phyloP scores from a whole-genome alignment of 2,329 filamentous ascomycete genomes.

The Rugonectria rugulosa region DNA sequence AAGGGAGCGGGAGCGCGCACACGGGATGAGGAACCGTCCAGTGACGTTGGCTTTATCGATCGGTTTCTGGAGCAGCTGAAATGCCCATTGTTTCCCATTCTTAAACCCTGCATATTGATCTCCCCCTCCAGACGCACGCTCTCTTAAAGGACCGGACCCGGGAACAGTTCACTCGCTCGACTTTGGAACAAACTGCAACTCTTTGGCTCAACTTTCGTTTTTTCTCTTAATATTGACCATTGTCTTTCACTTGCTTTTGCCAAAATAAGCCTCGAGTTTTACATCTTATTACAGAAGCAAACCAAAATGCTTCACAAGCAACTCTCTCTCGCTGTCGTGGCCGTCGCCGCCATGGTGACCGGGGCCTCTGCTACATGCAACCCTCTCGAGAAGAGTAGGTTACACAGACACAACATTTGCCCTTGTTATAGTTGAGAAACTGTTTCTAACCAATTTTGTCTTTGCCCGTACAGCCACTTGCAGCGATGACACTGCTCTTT shows the following conservation, averaged over 20 bases:
- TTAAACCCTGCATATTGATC: not conserved
- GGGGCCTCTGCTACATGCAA: conserved; percentile 27
- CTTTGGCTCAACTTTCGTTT: not conserved
- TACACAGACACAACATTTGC: not conserved
- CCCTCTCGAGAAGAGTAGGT: conserved; percentile 31
- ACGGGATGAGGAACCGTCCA: not conserved
- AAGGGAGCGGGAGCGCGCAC: too few species aligned
- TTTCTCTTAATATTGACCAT: not conserved
- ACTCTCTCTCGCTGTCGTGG: conserved; percentile 10
- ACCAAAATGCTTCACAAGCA: conserved; percentile 15
- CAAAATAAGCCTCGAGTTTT: not conserved
- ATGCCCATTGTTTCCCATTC: conserved; percentile 1
- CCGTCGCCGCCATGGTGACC: conserved; percentile 13
- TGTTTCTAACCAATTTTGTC: conserved; percentile 10
- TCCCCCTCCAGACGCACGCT: not conserved
- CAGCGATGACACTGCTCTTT: conserved; percentile 21
- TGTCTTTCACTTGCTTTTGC: not conserved
- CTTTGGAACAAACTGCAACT: too few species aligned
- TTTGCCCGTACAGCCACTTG: conserved; percentile 18
- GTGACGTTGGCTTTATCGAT: not conserved
- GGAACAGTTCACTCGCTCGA: not conserved
- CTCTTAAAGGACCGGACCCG: not conserved
- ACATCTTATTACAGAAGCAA: not conserved
- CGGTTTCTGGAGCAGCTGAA: not conserved
- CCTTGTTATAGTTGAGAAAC: not conserved